Conservation (phyloP, 1,139 yeast species). For the Pichia sp. region DNA sequence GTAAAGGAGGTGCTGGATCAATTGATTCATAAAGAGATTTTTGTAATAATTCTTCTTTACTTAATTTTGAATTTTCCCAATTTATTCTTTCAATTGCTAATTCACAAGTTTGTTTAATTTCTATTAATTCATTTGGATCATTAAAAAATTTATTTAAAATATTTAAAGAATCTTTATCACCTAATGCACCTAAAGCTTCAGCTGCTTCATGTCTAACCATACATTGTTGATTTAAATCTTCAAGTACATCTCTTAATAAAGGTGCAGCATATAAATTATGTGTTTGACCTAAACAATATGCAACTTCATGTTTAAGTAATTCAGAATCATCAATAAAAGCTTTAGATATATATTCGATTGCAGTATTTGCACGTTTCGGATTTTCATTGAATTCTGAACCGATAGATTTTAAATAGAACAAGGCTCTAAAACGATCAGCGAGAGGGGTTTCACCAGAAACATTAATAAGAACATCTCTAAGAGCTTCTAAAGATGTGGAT, state of each 20-base stretch:
- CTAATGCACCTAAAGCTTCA: slow-evolving; percentile 95
- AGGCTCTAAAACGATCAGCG: slow-evolving; percentile 86
- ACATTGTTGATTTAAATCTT: slow-evolving; percentile 62
- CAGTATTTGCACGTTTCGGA: slow-evolving; percentile 49
- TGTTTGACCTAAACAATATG: slow-evolving; percentile 97
- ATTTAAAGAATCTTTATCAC: slow-evolving; percentile 68
- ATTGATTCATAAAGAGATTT: slow-evolving; percentile 76
- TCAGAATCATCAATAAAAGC: slow-evolving; percentile 81
- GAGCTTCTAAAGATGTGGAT: slow-evolving; percentile 52
- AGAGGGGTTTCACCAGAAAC: slow-evolving; percentile 61
- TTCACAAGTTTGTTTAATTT: slow-evolving; percentile 95
- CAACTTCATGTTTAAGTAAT: slow-evolving; percentile 93
- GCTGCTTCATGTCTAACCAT: slow-evolving; percentile 99
- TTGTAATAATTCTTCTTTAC: slow-evolving; percentile 62
- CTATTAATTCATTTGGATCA: slow-evolving; percentile 64
- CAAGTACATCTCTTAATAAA: slow-evolving; percentile 64
- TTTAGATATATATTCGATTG: slow-evolving; percentile 80
- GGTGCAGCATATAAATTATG: slow-evolving; percentile 74
- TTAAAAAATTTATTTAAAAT: slow-evolving; percentile 59
- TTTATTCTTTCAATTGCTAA: slow-evolving; percentile 90
- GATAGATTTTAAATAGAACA: slow-evolving; percentile 79
- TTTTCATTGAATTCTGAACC: slow-evolving; percentile 55
- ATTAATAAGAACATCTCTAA: slow-evolving; percentile 64
- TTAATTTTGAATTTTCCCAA: slow-evolving; percentile 74
- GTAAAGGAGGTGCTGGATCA: slow-evolving; percentile 96